phyloP scores from a whole-genome alignment of 441 rosid genomes.

The Brassica hybrid region DNA sequence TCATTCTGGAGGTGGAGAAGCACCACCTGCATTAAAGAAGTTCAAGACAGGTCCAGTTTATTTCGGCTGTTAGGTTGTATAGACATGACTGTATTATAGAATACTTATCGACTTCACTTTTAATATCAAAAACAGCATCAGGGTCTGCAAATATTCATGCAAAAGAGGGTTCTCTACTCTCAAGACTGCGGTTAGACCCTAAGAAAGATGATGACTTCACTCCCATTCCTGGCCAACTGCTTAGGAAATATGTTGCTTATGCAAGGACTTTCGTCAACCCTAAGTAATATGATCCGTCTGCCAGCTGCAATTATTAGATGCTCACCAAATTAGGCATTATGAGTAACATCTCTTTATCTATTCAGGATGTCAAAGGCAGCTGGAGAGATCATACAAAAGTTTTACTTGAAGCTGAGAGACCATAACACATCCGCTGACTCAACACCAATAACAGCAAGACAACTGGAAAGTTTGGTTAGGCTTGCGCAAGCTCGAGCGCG shows the following conservation, averaged over 20 bases:
- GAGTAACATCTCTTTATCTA: conserved; percentile 23
- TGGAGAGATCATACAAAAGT: conserved; percentile 88
- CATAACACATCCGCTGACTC: conserved; percentile 89
- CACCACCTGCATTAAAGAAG: conserved; percentile 62
- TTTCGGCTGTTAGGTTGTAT: conserved; percentile 23
- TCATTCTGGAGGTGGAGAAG: conserved; percentile 76
- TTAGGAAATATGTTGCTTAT: conserved; percentile 92
- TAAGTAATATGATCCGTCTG: conserved; percentile 56
- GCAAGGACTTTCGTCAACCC: conserved; percentile 86
- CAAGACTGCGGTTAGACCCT: conserved; percentile 81
- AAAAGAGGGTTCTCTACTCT: conserved; percentile 68
- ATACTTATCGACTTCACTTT: conserved; percentile 21
- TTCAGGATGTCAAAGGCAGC: conserved; percentile 95
- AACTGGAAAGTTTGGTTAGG: conserved; percentile 94
- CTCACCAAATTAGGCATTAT: conserved; percentile 21
- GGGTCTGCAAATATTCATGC: conserved; percentile 51
- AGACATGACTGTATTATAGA: conserved; percentile 2
- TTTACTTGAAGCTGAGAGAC: conserved; percentile 89
- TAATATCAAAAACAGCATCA: conserved; percentile 56
- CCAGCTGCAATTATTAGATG: conserved; percentile 17
- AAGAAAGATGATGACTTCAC: conserved; percentile 70
- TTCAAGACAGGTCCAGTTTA: conserved; percentile 54
- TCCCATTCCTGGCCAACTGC: conserved; percentile 85
- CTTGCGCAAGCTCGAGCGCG: conserved; percentile 97
- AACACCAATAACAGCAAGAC: conserved; percentile 98